Evolutionary conservation across 2,329 filamentous ascomycete species (phyloP).

Genomic region (Fusarium sp.): DNA sequence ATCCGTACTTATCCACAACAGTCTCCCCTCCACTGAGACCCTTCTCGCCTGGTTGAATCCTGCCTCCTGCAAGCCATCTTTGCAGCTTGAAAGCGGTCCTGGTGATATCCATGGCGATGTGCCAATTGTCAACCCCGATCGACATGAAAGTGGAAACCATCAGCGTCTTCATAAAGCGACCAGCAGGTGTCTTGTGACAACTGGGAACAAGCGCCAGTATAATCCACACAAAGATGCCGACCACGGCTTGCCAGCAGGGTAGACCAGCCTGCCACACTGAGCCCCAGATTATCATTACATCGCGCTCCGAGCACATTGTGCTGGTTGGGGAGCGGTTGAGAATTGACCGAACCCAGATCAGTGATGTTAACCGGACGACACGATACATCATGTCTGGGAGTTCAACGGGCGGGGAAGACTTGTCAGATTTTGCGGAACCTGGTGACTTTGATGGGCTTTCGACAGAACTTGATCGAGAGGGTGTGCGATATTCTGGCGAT

Average conservation of each 20-base stretch:
- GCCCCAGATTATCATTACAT: conserved; percentile 60
- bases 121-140: conserved; percentile 63
- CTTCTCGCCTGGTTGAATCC: conserved; percentile 18
- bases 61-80: conserved; percentile 54
- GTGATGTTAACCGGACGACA: conserved; percentile 58
- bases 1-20: conserved; percentile 44
- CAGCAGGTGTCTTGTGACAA: conserved; percentile 53
- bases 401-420: conserved; percentile 33
- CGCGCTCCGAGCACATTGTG: conserved; percentile 51
- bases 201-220: conserved; percentile 56
- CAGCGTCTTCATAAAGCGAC: conserved; percentile 60
- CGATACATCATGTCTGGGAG: conserved; percentile 60
- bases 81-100: conserved; percentile 54
- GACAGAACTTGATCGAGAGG: conserved; percentile 25
- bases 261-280: conserved; percentile 61
- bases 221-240: conserved; percentile 64
- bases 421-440: conserved; percentile 23
- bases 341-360: conserved; percentile 62
- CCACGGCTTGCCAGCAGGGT: conserved; percentile 58
- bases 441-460: conserved; percentile 28
- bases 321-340: conserved; percentile 56
- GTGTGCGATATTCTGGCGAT: conserved; percentile 17
- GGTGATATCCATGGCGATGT: conserved; percentile 54
- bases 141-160: conserved; percentile 58
- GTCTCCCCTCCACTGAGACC: conserved; percentile 41